These are phyloP conservation scores for Ophiocordyceps robertsii DNA, from an alignment of 2,329 filamentous ascomycete species.

Conservation along the genomic window DNA sequence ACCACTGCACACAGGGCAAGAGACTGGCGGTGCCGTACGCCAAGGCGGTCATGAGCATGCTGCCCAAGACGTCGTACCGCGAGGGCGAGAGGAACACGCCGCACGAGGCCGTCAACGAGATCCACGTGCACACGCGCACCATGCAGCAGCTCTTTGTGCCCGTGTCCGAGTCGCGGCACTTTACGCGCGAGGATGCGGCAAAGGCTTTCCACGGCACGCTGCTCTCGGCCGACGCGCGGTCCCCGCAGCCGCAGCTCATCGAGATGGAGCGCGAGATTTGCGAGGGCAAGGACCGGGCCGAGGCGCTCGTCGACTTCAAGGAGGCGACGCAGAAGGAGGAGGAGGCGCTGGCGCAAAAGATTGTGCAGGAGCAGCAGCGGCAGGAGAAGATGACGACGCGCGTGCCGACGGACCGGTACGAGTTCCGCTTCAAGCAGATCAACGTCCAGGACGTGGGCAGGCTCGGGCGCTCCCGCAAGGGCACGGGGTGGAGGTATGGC, in stretches of 20 bases:
- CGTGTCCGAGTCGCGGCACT: slow-evolving; percentile 47
- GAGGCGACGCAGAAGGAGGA: slow-evolving; percentile 29
- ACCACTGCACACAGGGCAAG: slow-evolving; percentile 46
- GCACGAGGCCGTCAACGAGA: slow-evolving; percentile 51
- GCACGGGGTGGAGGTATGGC: slow-evolving; percentile 51
- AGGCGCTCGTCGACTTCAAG: slow-evolving; percentile 27
- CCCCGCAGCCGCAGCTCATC: slow-evolving; percentile 50
- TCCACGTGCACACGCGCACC: slow-evolving; percentile 47
- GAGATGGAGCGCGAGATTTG: slow-evolving; percentile 35
- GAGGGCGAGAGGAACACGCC: slow-evolving; percentile 30
- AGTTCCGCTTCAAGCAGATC: slow-evolving; percentile 49
- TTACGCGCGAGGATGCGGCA: slow-evolving; percentile 52
- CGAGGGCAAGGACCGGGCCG: slow-evolving; percentile 19
- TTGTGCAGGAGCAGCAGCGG: slow-evolving; percentile 17
- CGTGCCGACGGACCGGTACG: slow-evolving; percentile 38
- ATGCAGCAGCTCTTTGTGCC: slow-evolving; percentile 53
- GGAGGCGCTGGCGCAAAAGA: slow-evolving; percentile 20
- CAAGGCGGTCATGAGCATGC: slow-evolving; percentile 63
- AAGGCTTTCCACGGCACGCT: slow-evolving; percentile 48
- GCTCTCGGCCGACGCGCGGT: slow-evolving; percentile 45
- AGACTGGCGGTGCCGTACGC: slow-evolving; percentile 64
- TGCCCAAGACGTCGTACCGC: slow-evolving; percentile 54
- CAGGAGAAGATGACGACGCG: slow-evolving; percentile 28
- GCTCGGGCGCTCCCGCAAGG: slow-evolving; percentile 35
- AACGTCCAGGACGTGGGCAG: slow-evolving; percentile 42